Percentiles rank a stretch among this genome's conserved stretches.
phyloP scores from a whole-genome alignment of 768 basidiomycete species.

The Harrya chromipes region DNA sequence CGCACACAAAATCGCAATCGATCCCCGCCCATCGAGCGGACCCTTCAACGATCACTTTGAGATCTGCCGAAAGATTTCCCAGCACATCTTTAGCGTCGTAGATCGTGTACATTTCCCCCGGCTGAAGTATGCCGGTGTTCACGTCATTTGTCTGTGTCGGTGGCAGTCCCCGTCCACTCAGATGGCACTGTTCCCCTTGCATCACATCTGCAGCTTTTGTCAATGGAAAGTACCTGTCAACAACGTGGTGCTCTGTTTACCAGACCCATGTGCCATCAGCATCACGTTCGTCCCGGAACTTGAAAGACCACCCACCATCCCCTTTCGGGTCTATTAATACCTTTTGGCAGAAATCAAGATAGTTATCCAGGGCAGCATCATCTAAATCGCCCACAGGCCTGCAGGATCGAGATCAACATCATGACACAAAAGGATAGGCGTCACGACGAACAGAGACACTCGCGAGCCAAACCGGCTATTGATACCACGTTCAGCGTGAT shows the following conservation, averaged over 20 bases:
- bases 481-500: constrained; percentile 30
- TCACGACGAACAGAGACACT: constrained; percentile 43
- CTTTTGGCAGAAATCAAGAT: constrained; percentile 61
- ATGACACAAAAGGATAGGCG: constrained; percentile 6
- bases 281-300: constrained; percentile 11
- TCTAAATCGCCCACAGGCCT: constrained; percentile 56
- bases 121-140: constrained; percentile 30
- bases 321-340: constrained; percentile 40
- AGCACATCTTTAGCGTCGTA: constrained; percentile 66
- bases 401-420: constrained; percentile 2
- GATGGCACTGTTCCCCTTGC: not conserved
- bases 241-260: constrained; percentile 29
- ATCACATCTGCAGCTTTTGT: not conserved
- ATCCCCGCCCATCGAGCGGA: constrained; percentile 59
- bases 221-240: constrained; percentile 45
- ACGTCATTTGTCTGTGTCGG: constrained; percentile 7
- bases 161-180: constrained; percentile 7
- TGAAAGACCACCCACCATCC: constrained; percentile 23
- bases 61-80: constrained; percentile 53
- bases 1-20: constrained; percentile 45
- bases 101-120: constrained; percentile 62
- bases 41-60: constrained; percentile 47
- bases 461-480: constrained; percentile 43
- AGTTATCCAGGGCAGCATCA: constrained; percentile 54
- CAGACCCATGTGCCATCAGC: constrained; percentile 5